Percentiles rank a stretch among this genome's conserved stretches.
These are phyloP conservation scores for Fonsecaea monophora DNA, from an alignment of 2,329 filamentous ascomycete genomes.

Conservation along the genomic window DNA sequence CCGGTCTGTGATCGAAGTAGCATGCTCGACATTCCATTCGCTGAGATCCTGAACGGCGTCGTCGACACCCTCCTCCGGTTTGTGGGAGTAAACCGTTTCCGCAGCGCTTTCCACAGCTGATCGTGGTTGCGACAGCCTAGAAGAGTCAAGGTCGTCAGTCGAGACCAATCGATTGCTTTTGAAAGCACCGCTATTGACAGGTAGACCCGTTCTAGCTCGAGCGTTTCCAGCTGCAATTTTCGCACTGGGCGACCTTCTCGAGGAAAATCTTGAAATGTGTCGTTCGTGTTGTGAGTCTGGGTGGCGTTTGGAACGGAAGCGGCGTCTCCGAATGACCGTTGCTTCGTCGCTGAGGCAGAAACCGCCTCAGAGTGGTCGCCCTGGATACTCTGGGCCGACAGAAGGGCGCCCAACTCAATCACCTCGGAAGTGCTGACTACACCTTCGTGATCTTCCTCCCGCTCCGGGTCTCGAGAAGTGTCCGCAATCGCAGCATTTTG, in stretches of 20 bases:
- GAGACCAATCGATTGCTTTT: slow-evolving; percentile 75
- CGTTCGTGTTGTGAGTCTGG: slow-evolving; percentile 8
- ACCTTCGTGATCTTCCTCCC: slow-evolving; percentile 21
- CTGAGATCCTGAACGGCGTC: slow-evolving; percentile 71
- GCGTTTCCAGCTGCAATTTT: slow-evolving; percentile 70
- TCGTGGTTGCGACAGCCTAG: slow-evolving; percentile 76
- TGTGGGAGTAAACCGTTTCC: slow-evolving; percentile 64
- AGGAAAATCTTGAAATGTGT: slow-evolving; percentile 27
- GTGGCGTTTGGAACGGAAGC: slow-evolving; percentile 5
- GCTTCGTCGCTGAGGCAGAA: slow-evolving; percentile 22
- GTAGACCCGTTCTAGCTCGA: slow-evolving; percentile 77
- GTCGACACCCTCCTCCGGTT: slow-evolving; percentile 39
- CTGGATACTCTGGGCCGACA: slow-evolving; percentile 36
- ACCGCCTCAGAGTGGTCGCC: slow-evolving; percentile 27
- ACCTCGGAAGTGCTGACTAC: slow-evolving; percentile 28
- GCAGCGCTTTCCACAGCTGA: slow-evolving; percentile 74
- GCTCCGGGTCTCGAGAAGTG: slow-evolving; percentile 9
- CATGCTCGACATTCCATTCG: slow-evolving; percentile 73
- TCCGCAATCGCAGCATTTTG: slow-evolving; percentile 11
- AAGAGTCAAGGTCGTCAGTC: slow-evolving; percentile 73
- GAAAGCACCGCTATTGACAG: slow-evolving; percentile 75
- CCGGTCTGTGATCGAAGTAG: slow-evolving; percentile 55
- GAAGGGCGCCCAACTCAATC: slow-evolving; percentile 33
- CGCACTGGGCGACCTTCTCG: slow-evolving; percentile 52
- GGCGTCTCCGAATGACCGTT: slow-evolving; percentile 6